A percentile compares a stretch with the other conserved stretches of the same genome.
These are phyloP conservation scores for Pholiota microspora DNA, from an alignment of 768 basidiomycete species.

Conservation along the genomic window DNA sequence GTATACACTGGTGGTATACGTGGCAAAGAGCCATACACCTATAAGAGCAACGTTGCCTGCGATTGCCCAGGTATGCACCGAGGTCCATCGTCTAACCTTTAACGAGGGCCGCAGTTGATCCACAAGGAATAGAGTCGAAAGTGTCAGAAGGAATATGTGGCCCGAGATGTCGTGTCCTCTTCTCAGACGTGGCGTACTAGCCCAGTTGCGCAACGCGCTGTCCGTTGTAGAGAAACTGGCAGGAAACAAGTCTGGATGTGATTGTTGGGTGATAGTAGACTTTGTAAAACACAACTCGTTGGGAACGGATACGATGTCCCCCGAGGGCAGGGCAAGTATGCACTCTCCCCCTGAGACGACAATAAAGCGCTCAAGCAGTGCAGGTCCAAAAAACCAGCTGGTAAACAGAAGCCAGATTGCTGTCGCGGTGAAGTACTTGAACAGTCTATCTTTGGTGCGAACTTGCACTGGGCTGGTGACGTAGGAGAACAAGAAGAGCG, in stretches of 20 bases:
- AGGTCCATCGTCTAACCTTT: slow-evolving; percentile 35
- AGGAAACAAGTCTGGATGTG: slow-evolving; percentile 64
- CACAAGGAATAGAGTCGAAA: slow-evolving; percentile 74
- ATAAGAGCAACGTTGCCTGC: slow-evolving; percentile 45
- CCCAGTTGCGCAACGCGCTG: slow-evolving; percentile 35
- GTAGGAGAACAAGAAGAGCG: slow-evolving; percentile 59
- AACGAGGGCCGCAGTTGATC: slow-evolving; percentile 69
- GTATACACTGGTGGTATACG: slow-evolving; percentile 80
- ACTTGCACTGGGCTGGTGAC: slow-evolving; percentile 49
- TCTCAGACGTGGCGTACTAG: slow-evolving; percentile 57
- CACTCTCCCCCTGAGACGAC: slow-evolving; percentile 75
- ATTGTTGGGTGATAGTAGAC: slow-evolving; percentile 48
- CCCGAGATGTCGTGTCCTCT: slow-evolving; percentile 93
- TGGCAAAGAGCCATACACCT: slow-evolving; percentile 69
- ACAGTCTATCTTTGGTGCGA: slow-evolving; percentile 40
- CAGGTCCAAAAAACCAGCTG: slow-evolving; percentile 86
- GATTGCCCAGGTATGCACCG: slow-evolving; percentile 48
- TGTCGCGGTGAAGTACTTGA: slow-evolving; percentile 59
- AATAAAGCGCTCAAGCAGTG: slow-evolving; percentile 66
- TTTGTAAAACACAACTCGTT: slow-evolving; percentile 53
- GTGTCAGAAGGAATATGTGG: slow-evolving; percentile 86
- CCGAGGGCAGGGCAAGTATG: slow-evolving; percentile 59
- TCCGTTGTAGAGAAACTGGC: slow-evolving; percentile 19
- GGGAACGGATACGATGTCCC: slow-evolving; percentile 53
- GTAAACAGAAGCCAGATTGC: slow-evolving; percentile 74